These are phyloP conservation scores for Glycine latifolia DNA, from an alignment of 306 rosid genomes.

Conservation along the genomic window DNA sequence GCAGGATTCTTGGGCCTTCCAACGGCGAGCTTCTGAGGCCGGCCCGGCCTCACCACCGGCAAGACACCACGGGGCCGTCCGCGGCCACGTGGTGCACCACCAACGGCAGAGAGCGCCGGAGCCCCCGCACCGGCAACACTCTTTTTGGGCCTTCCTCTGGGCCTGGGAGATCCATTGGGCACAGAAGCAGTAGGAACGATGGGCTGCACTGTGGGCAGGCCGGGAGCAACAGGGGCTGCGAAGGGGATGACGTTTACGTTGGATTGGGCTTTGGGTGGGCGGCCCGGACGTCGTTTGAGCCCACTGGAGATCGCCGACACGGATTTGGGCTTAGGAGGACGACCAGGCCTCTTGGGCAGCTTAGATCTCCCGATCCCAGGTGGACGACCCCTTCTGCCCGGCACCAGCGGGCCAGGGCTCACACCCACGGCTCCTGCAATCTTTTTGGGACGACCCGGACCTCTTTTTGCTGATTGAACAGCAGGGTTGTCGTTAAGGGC, in stretches of 20 bases:
- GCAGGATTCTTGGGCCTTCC: conserved; percentile 39
- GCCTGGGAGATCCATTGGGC: conserved; percentile 41
- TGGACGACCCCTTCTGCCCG: conserved; percentile 57
- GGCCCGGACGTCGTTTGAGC: conserved; percentile 72
- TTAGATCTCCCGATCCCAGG: conserved; percentile 55
- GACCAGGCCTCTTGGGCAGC: conserved; percentile 57
- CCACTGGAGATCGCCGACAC: conserved; percentile 48
- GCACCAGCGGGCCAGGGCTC: conserved; percentile 20
- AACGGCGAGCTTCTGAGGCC: conserved; percentile 46
- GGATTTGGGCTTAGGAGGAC: conserved; percentile 73
- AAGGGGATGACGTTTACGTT: conserved; percentile 61
- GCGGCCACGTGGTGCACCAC: conserved; percentile 3
- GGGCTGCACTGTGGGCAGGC: background rate
- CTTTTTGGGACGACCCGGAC: conserved; percentile 61
- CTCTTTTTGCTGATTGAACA: background rate
- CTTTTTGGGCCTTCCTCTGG: conserved; percentile 77
- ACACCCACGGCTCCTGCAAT: background rate
- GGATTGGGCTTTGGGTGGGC: conserved; percentile 69
- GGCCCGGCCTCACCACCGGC: conserved; percentile 35
- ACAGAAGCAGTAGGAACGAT: background rate
- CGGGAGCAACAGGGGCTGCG: conserved; percentile 20
- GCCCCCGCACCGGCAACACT: background rate
- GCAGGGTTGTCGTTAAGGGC: conserved; percentile 55
- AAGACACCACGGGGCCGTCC: background rate
- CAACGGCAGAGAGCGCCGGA: background rate